Conservation (phyloP, 192 early-diverging fungal genomes). For the Lunasporangiospora selenospora region DNA sequence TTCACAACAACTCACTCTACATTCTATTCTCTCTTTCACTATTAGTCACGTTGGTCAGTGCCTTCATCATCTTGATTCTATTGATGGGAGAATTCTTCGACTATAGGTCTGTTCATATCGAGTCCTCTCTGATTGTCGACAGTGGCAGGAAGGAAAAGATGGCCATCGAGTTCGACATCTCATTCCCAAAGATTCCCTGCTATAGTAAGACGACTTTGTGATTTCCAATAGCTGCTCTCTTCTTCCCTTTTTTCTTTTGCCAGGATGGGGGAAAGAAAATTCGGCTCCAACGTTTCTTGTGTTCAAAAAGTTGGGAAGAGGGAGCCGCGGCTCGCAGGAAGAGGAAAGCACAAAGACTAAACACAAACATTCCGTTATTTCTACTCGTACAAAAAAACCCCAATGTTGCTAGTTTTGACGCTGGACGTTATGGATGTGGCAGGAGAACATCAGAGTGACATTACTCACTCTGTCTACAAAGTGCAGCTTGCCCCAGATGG, state of each 20-base stretch:
- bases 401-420: conserved; percentile 69
- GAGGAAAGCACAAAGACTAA: no score
- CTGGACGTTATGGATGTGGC: conserved; percentile 96
- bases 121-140: conserved; percentile 84
- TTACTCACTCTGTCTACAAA: conserved; percentile 83
- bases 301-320: no score
- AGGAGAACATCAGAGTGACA: conserved; percentile 86
- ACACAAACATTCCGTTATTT: background rate
- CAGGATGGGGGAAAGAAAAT: background rate
- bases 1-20: background rate
- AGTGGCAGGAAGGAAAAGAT: conserved; percentile 87
- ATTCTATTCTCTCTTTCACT: background rate
- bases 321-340: no score
- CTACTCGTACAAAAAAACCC: background rate
- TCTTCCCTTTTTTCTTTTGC: background rate
- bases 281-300: conserved; percentile 59
- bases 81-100: conserved; percentile 84
- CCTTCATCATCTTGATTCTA: conserved; percentile 76
- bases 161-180: conserved; percentile 88
- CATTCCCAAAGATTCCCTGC: conserved; percentile 92
- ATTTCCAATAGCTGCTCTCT: background rate
- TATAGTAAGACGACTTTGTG: conserved; percentile 68
- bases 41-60: conserved; percentile 84
- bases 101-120: conserved; percentile 70
- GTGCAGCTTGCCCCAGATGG: conserved; percentile 74